Base-by-base conservation (phyloP, 768 basidiomycete species). In the Lactarius quietus region DNA sequence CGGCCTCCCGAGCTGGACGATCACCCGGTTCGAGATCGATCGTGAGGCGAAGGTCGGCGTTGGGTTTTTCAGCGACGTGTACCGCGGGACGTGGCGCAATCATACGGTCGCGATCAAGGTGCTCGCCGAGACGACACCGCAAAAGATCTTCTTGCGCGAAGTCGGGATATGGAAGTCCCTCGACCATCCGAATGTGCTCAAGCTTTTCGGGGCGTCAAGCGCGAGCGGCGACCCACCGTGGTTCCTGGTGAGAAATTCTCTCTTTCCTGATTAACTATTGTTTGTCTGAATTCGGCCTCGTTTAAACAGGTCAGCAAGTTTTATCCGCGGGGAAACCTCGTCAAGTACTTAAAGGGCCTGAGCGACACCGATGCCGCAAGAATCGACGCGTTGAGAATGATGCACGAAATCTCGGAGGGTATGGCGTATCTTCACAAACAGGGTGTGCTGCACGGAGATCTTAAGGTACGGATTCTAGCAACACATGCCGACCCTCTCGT, bases 11-110 rank as follows among this genome's bases (percentile, higher is more conserved):
- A 82, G 79, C 67, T 92, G 90, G 90, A 90, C 90, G 3, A 91
- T 92, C 70, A 92, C 90, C 53, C 84, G 84, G 59, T 90, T 88
- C 70, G 92, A 95, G 75, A 83, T 93, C 38, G 86, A 88, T 62
- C 82, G 84, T 3, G 87, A 87, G 41, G 77, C 79, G 62, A 83
- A 85, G 72, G 86, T 94, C 63, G 88, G 90, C 4, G 70, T 84
- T n/a, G 91, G 92, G 0, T 87, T 84, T 75, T 90, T 92, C 76
- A 88, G 88, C 15, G 83, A 88, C 61, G 90, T 93, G 9, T 92
- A 88, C 74, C 79, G 80, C n/a, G 92, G 91, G 0, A 81, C 76
- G 12, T 95, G 92, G 91, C 79, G 84, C 39, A 82, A 79, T 5
- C 79, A 80, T 2, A 6, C 26, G 78, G 90, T 92, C 10, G 87